These are phyloP conservation scores for Diaporthe longicolla DNA, from an alignment of 2,329 filamentous ascomycete species.

Conservation along the genomic window DNA sequence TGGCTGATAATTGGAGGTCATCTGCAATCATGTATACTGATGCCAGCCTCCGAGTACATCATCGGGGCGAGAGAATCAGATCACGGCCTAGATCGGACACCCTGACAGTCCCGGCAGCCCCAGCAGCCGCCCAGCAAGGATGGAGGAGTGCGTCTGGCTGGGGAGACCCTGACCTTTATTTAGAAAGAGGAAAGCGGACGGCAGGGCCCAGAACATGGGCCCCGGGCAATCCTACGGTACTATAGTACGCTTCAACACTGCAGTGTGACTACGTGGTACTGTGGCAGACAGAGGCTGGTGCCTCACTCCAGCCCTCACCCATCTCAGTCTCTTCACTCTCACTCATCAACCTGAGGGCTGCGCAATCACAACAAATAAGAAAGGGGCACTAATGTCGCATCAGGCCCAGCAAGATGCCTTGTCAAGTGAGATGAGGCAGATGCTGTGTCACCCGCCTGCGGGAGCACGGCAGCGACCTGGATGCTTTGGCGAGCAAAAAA, in stretches of 20 bases:
- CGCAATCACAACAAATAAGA: slow-evolving; percentile 10
- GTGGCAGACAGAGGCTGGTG: slow-evolving; percentile 6
- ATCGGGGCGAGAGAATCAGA: not conserved
- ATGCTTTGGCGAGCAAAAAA: slow-evolving; percentile 31
- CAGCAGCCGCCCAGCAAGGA: slow-evolving; percentile 27
- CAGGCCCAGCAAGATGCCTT: slow-evolving; percentile 12
- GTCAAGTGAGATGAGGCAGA: slow-evolving; percentile 28
- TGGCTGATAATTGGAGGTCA: slow-evolving; percentile 1
- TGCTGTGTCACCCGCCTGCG: slow-evolving; percentile 16
- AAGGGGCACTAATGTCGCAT: slow-evolving; percentile 19
- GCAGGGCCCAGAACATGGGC: slow-evolving; percentile 19
- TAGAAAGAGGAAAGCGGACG: slow-evolving; percentile 25
- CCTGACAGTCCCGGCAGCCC: not conserved
- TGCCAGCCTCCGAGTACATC: not conserved
- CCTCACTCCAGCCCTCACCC: not conserved
- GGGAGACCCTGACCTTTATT: slow-evolving; percentile 34
- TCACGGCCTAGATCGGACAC: slow-evolving; percentile 9
- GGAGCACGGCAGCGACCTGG: not conserved
- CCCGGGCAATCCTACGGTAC: slow-evolving; percentile 13
- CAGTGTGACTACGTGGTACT: not conserved
- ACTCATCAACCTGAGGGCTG: slow-evolving; percentile 19
- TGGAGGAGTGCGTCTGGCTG: slow-evolving; percentile 28
- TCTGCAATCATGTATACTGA: not conserved
- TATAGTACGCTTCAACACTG: not conserved
- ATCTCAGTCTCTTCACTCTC: not conserved